Percentiles rank a stretch among this genome's conserved stretches.
Conservation (phyloP, 139 green algal species). For the Volvox africanus region DNA sequence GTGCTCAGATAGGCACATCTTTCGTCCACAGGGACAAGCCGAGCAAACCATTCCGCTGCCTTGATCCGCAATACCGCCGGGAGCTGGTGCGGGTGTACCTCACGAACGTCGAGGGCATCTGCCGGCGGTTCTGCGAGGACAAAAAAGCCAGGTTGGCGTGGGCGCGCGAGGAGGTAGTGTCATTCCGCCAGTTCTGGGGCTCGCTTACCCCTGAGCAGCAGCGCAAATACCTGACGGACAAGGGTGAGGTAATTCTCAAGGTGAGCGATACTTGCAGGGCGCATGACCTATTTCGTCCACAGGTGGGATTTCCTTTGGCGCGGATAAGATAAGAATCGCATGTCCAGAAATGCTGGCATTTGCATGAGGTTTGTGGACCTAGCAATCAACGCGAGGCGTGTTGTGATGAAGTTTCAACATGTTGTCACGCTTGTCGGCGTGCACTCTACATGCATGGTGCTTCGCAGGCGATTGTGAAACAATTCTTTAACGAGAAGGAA, state of each 20-base stretch:
- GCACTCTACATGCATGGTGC: neutral
- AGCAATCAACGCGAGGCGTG: too few species aligned
- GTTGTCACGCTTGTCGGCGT: too few species aligned
- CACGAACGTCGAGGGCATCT: conserved; percentile 97
- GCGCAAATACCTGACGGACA: conserved; percentile 69
- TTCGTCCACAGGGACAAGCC: conserved; percentile 76
- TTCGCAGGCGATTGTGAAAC: conserved; percentile 89
- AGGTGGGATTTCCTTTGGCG: too few species aligned
- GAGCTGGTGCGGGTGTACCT: conserved; percentile 99
- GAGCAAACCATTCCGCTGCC: conserved; percentile 89
- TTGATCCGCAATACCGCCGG: conserved; percentile 95
- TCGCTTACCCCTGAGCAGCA: conserved; percentile 63
- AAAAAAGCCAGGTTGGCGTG: conserved; percentile 79
- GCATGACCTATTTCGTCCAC: too few species aligned
- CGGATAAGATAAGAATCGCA: too few species aligned
- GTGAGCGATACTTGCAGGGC: conserved; percentile 15
- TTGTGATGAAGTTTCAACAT: too few species aligned
- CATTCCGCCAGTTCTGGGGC: conserved; percentile 83
- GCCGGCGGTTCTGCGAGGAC: conserved; percentile 94
- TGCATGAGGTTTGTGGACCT: too few species aligned
- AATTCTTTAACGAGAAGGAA: conserved; percentile 99
- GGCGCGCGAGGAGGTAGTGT: conserved; percentile 66
- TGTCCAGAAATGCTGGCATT: too few species aligned
- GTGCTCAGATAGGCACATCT: too few species aligned
- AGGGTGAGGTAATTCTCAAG: conserved; percentile 86